Evolutionary conservation across 345 rosid species (phyloP), one percentile per base, ranked within the genome.

Genomic region (Ceriops decandra): DNA sequence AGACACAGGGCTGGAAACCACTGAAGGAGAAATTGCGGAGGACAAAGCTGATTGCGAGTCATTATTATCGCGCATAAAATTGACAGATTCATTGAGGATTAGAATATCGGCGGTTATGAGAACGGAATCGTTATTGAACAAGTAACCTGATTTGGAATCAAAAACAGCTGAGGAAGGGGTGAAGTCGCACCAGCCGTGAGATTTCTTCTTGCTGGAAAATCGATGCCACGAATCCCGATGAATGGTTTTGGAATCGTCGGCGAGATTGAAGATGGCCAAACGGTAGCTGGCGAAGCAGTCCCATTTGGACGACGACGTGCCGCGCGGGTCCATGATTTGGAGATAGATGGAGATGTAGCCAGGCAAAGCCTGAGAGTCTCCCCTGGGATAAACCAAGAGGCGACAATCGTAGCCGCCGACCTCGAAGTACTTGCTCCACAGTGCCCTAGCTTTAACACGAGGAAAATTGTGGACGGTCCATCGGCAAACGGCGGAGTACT

Each of bases 171-270:
- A 85, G 33, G 87, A 85, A 62, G 95, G 92, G 4, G 97, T 86
- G 80, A 95, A 95, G 83, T 95, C 97, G 73, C 99, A 95, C 99
- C 99, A 95, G 5, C 99, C 99, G 73, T 95, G 99, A 19, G 99
- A 91, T 79, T 91, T 95, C 85, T 95, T 91, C 90, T 92, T 95
- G 70, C 81, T 83, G 2, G 98, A 95, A 78, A 95, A 91, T 0
- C 98, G 79, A 71, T 95, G 99, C 99, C 99, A 95, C n/a, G 98
- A 91, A 82, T 92, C 99, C 49, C 90, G 91, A 57, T 92, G 97
- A 66, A 95, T 92, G 16, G 92, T 83, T 74, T 90, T 90, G 59
- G 98, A 88, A 69, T 92, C 97, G 22, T 95, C 98, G 19, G 82
- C 69, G 36, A 79, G 75, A 75, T 92, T 95, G 16, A 87, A 89